Evolutionary conservation across 2,329 filamentous ascomycete genomes (phyloP).

Genomic region (Ceratocystis variospora): DNA sequence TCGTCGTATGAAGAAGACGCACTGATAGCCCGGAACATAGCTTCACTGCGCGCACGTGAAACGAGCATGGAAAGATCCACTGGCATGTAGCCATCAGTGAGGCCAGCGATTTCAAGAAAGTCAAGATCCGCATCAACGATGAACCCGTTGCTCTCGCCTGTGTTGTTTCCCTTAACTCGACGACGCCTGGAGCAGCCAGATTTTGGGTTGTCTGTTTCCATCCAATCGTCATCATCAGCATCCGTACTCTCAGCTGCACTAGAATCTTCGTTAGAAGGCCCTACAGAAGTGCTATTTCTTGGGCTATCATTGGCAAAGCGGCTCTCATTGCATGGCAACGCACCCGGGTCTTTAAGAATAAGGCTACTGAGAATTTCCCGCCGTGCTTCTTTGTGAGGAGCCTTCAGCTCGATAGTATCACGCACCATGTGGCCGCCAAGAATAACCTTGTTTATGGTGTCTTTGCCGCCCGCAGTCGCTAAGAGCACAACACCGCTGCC

Average conservation of each 20-base stretch:
- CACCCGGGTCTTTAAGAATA: constrained; percentile 41
- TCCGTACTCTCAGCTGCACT: constrained; percentile 30
- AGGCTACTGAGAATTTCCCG: constrained; percentile 72
- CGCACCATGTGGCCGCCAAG: constrained; percentile 84
- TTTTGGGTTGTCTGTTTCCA: constrained; percentile 52
- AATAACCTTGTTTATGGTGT: constrained; percentile 78
- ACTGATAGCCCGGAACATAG: constrained; percentile 69
- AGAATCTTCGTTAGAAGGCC: constrained; percentile 34
- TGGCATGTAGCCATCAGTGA: constrained; percentile 96
- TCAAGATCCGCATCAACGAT: constrained; percentile 65
- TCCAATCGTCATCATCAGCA: constrained; percentile 51
- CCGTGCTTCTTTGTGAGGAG: constrained; percentile 82
- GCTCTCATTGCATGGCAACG: constrained; percentile 14
- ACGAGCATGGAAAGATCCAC: constrained; percentile 80
- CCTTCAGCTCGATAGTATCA: constrained; percentile 79
- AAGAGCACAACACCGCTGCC: constrained; percentile 74
- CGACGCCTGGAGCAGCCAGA: constrained; percentile 27
- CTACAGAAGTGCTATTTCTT: constrained; percentile 39
- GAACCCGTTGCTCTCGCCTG: constrained; percentile 44
- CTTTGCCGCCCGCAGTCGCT: constrained; percentile 84
- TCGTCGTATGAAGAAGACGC: constrained; percentile 31
- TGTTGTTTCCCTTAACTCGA: constrained; percentile 23
- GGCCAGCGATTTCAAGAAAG: constrained; percentile 80
- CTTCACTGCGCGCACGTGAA: constrained; percentile 77
- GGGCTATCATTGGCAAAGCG: not conserved